A percentile compares a stretch with the other conserved stretches of the same genome.
Evolutionary conservation across 2,329 filamentous ascomycete species (phyloP).

Genomic region (Teratosphaeriaceae sp.): DNA sequence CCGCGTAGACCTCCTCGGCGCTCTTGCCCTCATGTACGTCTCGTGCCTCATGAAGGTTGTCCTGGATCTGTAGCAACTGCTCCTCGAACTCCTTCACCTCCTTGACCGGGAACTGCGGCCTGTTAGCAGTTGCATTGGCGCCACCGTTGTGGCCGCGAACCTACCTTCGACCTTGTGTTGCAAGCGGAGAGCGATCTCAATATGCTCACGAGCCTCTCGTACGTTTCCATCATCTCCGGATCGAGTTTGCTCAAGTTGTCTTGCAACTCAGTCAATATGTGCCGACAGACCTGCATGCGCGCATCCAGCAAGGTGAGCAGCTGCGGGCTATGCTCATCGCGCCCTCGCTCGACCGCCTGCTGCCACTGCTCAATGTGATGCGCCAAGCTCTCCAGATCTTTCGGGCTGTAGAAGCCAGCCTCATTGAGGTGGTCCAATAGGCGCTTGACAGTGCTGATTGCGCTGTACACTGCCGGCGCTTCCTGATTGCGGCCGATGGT

Average conservation of each 20-base stretch:
- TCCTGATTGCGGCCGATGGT: slow-evolving; percentile 95
- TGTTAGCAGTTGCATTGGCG: too few species aligned
- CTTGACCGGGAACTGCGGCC: slow-evolving; percentile 63
- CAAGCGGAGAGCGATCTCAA: slow-evolving; percentile 77
- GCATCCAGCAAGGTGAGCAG: slow-evolving; percentile 71
- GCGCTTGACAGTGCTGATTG: slow-evolving; percentile 56
- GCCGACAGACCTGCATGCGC: slow-evolving; percentile 67
- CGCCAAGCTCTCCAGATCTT: slow-evolving; percentile 77
- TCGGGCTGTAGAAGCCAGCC: slow-evolving; percentile 77
- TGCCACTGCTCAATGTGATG: slow-evolving; percentile 67
- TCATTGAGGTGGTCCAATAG: slow-evolving; percentile 83
- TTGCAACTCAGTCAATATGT: slow-evolving; percentile 47
- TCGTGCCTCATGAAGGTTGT: slow-evolving; percentile 22
- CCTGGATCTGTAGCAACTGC: slow-evolving; percentile 74
- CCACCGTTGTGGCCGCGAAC: too few species aligned
- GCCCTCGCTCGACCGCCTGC: slow-evolving; percentile 60
- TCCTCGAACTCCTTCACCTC: slow-evolving; percentile 75
- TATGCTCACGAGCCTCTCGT: slow-evolving; percentile 88
- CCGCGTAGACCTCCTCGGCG: slow-evolving; percentile 30
- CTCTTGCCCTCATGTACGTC: slow-evolving; percentile 27
- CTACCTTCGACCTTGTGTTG: slow-evolving; percentile 84
- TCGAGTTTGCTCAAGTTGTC: slow-evolving; percentile 62
- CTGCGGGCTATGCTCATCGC: slow-evolving; percentile 62
- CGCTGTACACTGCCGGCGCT: slow-evolving; percentile 76
- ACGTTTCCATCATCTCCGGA: slow-evolving; percentile 63